Evolutionary conservation across 768 basidiomycete species (phyloP), one percentile per base, ranked within the genome.

Genomic region (Rhodosporidiobolus odoratus): DNA sequence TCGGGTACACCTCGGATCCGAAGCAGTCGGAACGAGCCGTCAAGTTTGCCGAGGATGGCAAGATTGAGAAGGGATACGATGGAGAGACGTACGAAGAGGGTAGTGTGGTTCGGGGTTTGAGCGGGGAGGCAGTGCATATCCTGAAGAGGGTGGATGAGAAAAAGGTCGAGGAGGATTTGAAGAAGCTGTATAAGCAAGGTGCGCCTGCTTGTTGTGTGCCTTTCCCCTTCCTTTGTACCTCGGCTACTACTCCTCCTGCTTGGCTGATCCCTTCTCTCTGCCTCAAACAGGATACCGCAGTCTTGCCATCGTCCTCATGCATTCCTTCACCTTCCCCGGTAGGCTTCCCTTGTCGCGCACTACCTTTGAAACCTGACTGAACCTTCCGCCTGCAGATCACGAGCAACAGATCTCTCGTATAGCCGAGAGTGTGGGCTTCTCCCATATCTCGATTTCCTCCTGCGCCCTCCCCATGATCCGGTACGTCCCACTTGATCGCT

Each of bases 1-100:
- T 95, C 0, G 94, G 93, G 21, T 97, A 90, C 77, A 91, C 93
- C 1, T 90, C 88, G 19, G 94, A 97, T 77, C 93, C 93, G 0
- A 78, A 87, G 62, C 85, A 88, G 0, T 89, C 88, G 66, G 85
- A 86, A 41, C 86, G 93, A 71, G 87, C 87, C 0, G 82, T 95
- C 6, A 82, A 87, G 74, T 97, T 95, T 76, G 85, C 88, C 71
- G 86, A 88, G 25, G 80, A 85, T 40, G 91, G 90, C 17, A 85
- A 84, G 40, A 82, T 92, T 8, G 79, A 73, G 58, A 82, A 86
- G 62, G 87, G 87, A 1, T 92, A 91, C 78, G 81, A 86, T 35
- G 92, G 92, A 0, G 86, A 83, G 21, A 37, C 16, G 37, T 27
- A 54, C 30, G 38, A 25, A 16, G 50, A 52, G 62, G 52, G 62